phyloP scores from a whole-genome alignment of 1,284 basidiomycete genomes.

The Heliocybe sulcata region DNA sequence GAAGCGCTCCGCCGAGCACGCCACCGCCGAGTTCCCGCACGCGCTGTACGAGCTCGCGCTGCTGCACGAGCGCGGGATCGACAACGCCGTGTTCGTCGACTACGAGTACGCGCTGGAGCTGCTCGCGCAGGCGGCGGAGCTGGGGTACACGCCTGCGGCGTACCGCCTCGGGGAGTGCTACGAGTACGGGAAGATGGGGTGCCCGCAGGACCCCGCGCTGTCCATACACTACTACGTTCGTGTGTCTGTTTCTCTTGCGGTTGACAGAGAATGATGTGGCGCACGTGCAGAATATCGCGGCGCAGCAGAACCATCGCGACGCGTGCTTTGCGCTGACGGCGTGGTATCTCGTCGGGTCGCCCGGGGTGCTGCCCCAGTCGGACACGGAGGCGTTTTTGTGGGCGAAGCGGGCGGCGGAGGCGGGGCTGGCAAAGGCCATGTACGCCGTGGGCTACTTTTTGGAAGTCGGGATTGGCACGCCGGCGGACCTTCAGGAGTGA shows the following conservation, averaged over 20 bases:
- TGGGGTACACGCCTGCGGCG: constrained; percentile 94
- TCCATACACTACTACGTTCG: constrained; percentile 98
- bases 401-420: constrained; percentile 88
- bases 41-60: constrained; percentile 94
- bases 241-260: constrained; percentile 9
- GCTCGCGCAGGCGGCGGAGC: constrained; percentile 89
- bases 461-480: constrained; percentile 86
- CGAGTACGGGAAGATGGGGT: constrained; percentile 98
- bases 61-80: constrained; percentile 90
- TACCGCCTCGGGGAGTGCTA: constrained; percentile 98
- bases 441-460: constrained; percentile 98
- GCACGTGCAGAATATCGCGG: constrained; percentile 83
- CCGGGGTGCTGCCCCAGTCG: constrained; percentile 94
- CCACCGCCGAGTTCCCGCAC: constrained; percentile 93
- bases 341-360: constrained; percentile 98
- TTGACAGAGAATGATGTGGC: neutral
- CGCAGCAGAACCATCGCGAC: constrained; percentile 94
- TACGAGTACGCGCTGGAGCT: constrained; percentile 93
- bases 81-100: constrained; percentile 96
- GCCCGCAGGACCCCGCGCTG: constrained; percentile 94
- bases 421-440: constrained; percentile 88
- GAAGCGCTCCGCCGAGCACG: constrained; percentile 92
- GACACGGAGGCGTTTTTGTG: constrained; percentile 97
- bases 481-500: constrained; percentile 61
- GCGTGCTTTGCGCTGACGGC: constrained; percentile 98